phyloP scores from a whole-genome alignment of 305 asterid species.

The Fraxinus albicans region DNA sequence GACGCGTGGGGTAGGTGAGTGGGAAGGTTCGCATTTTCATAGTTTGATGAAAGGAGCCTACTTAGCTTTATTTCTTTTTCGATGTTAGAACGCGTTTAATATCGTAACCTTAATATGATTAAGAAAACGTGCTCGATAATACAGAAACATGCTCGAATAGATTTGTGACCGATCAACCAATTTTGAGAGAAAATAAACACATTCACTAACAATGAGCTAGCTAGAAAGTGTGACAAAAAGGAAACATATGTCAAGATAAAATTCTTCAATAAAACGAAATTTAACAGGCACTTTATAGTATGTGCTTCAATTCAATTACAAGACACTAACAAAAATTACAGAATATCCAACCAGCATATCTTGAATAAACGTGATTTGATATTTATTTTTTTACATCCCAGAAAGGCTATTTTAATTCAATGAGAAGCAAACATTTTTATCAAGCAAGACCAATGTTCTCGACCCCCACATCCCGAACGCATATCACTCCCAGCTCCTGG shows the following conservation, averaged over 20 bases:
- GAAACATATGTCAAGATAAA: neutral
- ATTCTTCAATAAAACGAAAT: neutral
- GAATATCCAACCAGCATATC: neutral
- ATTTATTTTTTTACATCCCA: neutral
- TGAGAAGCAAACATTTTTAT: neutral
- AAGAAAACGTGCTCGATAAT: neutral
- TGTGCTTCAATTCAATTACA: neutral
- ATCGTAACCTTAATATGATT: neutral
- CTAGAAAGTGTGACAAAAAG: neutral
- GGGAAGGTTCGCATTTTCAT: neutral
- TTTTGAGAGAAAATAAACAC: neutral
- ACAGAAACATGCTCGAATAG: neutral
- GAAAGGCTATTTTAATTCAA: neutral
- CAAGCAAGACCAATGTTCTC: slow-evolving; percentile 8
- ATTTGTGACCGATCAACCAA: neutral
- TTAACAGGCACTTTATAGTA: neutral
- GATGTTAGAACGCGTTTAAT: neutral
- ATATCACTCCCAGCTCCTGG: slow-evolving; percentile 12
- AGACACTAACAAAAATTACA: neutral
- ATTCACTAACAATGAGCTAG: neutral
- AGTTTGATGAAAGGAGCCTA: neutral
- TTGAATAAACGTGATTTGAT: neutral
- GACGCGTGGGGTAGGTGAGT: neutral
- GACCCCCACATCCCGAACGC: slow-evolving; percentile 13
- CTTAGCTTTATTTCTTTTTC: neutral